These are phyloP conservation scores for Pilaira anomala DNA, from an alignment of 192 early-diverging fungal species.

Conservation along the genomic window DNA sequence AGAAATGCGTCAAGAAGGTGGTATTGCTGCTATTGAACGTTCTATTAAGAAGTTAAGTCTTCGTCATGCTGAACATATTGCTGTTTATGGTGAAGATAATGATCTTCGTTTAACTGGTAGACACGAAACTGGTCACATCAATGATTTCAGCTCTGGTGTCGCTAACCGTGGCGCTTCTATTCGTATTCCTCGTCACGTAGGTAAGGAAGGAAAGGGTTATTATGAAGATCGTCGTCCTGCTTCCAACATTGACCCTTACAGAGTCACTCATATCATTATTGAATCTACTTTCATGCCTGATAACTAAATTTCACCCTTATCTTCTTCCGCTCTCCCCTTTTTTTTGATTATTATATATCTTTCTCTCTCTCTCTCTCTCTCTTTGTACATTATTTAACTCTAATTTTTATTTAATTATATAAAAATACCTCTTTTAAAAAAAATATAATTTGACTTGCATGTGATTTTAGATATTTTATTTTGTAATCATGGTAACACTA, in stretches of 20 bases:
- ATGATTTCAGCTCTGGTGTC: conserved; percentile 49
- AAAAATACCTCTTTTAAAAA: too few species aligned
- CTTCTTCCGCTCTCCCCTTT: too few species aligned
- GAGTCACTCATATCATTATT: conserved; percentile 49
- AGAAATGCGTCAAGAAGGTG: conserved; percentile 48
- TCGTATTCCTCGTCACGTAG: conserved; percentile 55
- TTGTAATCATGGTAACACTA: too few species aligned
- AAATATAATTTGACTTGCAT: too few species aligned
- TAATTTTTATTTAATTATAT: too few species aligned
- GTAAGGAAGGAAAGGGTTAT: conserved; percentile 51
- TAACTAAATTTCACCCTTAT: neutral
- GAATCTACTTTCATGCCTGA: conserved; percentile 37
- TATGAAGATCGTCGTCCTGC: conserved; percentile 55
- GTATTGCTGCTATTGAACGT: conserved; percentile 48
- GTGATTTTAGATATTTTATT: too few species aligned
- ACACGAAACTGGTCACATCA: conserved; percentile 55
- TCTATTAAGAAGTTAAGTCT: conserved; percentile 49
- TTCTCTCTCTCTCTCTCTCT: too few species aligned
- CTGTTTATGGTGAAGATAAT: conserved; percentile 57
- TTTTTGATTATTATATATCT: too few species aligned
- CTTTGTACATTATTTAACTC: too few species aligned
- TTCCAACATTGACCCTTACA: conserved; percentile 58
- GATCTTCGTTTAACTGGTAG: conserved; percentile 51
- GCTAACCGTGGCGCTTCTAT: conserved; percentile 58
- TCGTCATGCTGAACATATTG: conserved; percentile 49